Evolutionary conservation across 179 eudicot genomes (phyloP).

Genomic region (Beta macrorhiza): DNA sequence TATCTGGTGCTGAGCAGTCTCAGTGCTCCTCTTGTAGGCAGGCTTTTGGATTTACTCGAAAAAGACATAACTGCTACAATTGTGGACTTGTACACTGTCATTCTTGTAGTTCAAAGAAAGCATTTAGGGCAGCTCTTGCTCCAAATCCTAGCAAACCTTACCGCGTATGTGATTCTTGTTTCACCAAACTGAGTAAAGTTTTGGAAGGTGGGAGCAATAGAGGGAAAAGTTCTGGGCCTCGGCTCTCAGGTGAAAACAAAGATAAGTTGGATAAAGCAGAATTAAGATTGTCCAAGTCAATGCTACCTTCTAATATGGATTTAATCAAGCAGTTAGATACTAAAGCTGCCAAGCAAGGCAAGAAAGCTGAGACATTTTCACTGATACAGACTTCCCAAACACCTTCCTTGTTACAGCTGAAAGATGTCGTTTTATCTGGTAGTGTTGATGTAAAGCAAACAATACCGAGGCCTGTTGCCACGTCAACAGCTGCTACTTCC

Average conservation of each 20-base stretch:
- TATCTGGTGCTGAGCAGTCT: constrained; percentile 92
- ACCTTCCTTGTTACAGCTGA: constrained; percentile 64
- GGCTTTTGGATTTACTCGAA: constrained; percentile 87
- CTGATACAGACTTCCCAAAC: constrained; percentile 60
- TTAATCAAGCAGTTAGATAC: constrained; percentile 83
- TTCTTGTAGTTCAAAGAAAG: constrained; percentile 82
- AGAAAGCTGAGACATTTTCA: constrained; percentile 70
- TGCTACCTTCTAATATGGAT: constrained; percentile 65
- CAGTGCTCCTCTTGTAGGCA: constrained; percentile 90
- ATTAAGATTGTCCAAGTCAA: constrained; percentile 57
- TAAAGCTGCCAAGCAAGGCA: constrained; percentile 94
- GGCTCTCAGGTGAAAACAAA: constrained; percentile 95
- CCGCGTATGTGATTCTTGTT: constrained; percentile 92
- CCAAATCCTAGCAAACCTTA: constrained; percentile 82
- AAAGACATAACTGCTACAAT: constrained; percentile 90
- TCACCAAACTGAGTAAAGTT: constrained; percentile 68
- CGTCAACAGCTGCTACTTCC: constrained; percentile 58
- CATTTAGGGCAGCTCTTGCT: constrained; percentile 75
- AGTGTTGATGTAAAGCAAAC: constrained; percentile 53
- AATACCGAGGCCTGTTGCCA: constrained; percentile 67
- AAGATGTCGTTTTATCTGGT: constrained; percentile 59
- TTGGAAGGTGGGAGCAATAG: constrained; percentile 55
- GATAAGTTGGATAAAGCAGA: constrained; percentile 89
- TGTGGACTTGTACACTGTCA: constrained; percentile 98
- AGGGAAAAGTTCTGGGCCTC: constrained; percentile 65